Evolutionary conservation across 768 basidiomycete genomes (phyloP).

Genomic region (Leucocoprinus sp.): DNA sequence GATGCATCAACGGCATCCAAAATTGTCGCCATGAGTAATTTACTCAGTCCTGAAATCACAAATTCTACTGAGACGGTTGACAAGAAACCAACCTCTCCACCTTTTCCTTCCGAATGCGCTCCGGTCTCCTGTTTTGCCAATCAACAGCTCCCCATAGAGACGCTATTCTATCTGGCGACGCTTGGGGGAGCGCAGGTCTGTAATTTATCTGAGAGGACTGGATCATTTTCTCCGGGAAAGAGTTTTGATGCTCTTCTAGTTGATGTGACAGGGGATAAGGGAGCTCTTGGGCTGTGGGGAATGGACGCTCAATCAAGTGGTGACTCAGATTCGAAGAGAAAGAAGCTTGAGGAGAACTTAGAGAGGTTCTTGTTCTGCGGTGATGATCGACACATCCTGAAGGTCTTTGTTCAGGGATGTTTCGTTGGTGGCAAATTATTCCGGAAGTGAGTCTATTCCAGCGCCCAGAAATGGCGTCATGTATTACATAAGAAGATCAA

Average conservation of each 20-base stretch:
- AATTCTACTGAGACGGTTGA: too few relatives aligned
- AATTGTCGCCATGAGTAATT: slow-evolving; percentile 43
- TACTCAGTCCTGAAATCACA: neutral
- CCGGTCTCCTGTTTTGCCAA: slow-evolving; percentile 37
- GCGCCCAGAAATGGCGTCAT: neutral
- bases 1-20: slow-evolving; percentile 79
- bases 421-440: slow-evolving; percentile 61
- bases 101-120: too few relatives aligned
- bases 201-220: slow-evolving; percentile 54
- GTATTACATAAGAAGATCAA: too few relatives aligned
- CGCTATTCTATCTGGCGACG: slow-evolving; percentile 86
- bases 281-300: slow-evolving; percentile 38
- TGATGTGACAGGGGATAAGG: slow-evolving; percentile 40
- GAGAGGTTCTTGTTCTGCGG: slow-evolving; percentile 85
- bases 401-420: slow-evolving; percentile 79
- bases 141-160: slow-evolving; percentile 62
- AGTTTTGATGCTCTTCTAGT: slow-evolving; percentile 87
- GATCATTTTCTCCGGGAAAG: slow-evolving; percentile 75
- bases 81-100: too few relatives aligned
- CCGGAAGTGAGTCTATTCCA: neutral
- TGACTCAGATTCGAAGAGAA: slow-evolving; percentile 20
- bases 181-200: slow-evolving; percentile 86
- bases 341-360: slow-evolving; percentile 47
- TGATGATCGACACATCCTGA: slow-evolving; percentile 75
- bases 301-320: slow-evolving; percentile 10